phyloP scores from a whole-genome alignment of 345 rosid species.

The Citrus sp. region DNA sequence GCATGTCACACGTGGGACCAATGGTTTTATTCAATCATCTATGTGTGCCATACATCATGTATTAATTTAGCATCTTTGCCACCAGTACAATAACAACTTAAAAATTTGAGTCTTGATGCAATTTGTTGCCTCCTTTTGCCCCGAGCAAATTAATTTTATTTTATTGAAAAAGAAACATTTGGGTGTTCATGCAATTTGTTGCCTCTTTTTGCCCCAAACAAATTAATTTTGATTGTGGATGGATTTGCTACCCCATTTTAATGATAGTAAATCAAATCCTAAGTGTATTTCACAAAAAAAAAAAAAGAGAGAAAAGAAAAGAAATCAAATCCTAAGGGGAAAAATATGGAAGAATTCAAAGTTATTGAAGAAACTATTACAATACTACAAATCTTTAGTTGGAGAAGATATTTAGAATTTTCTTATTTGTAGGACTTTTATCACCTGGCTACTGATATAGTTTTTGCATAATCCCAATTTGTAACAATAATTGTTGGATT shows the following conservation, averaged over 20 bases:
- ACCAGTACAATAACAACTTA: neutral
- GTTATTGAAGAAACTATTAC: neutral
- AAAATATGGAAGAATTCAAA: neutral
- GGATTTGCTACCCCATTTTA: neutral
- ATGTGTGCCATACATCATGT: neutral
- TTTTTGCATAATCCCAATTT: too few species aligned
- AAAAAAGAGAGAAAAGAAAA: too few species aligned
- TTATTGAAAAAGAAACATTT: neutral
- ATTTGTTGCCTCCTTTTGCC: too few species aligned
- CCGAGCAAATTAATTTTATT: too few species aligned
- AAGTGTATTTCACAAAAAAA: too few species aligned
- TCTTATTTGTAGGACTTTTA: neutral
- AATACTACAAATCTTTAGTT: neutral
- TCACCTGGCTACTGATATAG: neutral
- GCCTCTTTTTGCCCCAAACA: neutral
- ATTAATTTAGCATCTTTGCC: neutral
- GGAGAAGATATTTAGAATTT: neutral
- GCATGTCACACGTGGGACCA: neutral
- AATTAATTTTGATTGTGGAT: neutral
- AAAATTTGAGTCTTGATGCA: neutral
- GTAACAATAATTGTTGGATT: too few species aligned
- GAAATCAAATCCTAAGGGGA: too few species aligned
- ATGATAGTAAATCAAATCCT: too few species aligned
- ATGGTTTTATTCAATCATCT: neutral
- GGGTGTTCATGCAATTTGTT: neutral